Conservation (phyloP, 176 grass and related monocot species). For the Paspalum notatum region DNA sequence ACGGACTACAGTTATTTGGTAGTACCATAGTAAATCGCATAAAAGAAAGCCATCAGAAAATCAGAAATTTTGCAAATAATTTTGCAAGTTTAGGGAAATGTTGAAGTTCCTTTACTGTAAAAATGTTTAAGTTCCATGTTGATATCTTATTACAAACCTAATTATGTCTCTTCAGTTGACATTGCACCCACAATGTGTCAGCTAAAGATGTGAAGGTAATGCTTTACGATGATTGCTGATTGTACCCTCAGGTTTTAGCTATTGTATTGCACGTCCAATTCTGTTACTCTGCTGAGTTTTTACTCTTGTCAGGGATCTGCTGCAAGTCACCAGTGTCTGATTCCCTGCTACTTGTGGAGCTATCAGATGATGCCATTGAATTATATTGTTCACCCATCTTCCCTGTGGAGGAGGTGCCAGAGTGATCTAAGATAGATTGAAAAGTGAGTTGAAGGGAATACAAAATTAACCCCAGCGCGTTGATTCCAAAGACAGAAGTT, state of each 20-base stretch:
- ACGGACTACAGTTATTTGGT: too few species aligned
- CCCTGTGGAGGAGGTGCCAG: constrained; percentile 37
- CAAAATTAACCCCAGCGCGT: constrained; percentile 69
- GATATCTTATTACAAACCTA: not conserved
- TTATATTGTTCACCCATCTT: constrained; percentile 56
- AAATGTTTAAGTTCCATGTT: not conserved
- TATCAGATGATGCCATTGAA: constrained; percentile 41
- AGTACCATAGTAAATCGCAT: too few species aligned
- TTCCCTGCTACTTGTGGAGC: constrained; percentile 45
- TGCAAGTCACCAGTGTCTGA: constrained; percentile 54
- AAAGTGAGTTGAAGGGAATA: constrained; percentile 83
- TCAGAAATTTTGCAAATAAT: not conserved
- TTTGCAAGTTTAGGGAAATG: not conserved
- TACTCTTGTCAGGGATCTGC: constrained; percentile 62
- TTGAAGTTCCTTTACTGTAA: not conserved
- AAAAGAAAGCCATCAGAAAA: not conserved
- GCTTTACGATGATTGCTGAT: not conserved
- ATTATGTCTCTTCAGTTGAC: not conserved
- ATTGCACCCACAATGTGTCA: not conserved
- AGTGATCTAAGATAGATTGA: constrained; percentile 53
- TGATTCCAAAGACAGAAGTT: constrained; percentile 92
- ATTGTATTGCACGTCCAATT: constrained; percentile 2
- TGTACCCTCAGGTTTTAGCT: constrained; percentile 12
- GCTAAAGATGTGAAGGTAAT: not conserved
- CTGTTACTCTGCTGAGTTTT: constrained; percentile 54